A percentile compares a stretch with the other conserved stretches of the same genome.
These are phyloP conservation scores for Tuber microsphaerosporum DNA, from an alignment of 495 filamentous ascomycete genomes.

Conservation along the genomic window DNA sequence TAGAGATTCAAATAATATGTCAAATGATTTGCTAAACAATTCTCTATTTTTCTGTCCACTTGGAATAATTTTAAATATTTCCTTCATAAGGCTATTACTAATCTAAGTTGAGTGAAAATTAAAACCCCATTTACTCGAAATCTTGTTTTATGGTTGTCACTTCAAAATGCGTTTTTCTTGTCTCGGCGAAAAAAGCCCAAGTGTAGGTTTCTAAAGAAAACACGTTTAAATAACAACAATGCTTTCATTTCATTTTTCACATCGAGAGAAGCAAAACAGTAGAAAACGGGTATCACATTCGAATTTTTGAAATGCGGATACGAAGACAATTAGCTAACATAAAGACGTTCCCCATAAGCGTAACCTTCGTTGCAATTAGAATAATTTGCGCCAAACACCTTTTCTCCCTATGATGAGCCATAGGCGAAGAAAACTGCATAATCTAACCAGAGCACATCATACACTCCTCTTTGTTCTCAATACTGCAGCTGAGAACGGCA, in stretches of 20 bases:
- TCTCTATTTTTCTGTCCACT: too few species aligned
- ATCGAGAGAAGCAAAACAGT: background rate
- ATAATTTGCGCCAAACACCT: conserved; percentile 2
- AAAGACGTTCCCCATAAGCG: background rate
- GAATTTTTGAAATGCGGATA: background rate
- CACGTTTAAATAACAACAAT: conserved; percentile 1
- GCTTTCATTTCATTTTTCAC: background rate
- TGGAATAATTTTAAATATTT: too few species aligned
- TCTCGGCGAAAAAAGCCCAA: too few species aligned
- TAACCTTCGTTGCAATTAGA: background rate
- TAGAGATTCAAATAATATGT: too few species aligned
- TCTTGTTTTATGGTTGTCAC: too few species aligned
- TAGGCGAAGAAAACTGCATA: background rate
- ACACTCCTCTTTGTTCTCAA: conserved; percentile 69
- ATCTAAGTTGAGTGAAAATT: too few species aligned
- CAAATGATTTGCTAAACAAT: too few species aligned
- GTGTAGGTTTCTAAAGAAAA: too few species aligned
- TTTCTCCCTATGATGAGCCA: background rate
- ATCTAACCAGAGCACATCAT: conserved; percentile 64
- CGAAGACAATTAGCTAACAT: background rate
- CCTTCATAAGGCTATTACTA: too few species aligned
- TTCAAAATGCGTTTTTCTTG: too few species aligned
- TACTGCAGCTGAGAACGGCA: conserved; percentile 79
- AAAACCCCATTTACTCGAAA: too few species aligned
- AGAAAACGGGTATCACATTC: background rate